A percentile compares a stretch with the other conserved stretches of the same genome.
phyloP scores from a whole-genome alignment of 169 alveolate genomes.

The Blepharisma undulans region DNA sequence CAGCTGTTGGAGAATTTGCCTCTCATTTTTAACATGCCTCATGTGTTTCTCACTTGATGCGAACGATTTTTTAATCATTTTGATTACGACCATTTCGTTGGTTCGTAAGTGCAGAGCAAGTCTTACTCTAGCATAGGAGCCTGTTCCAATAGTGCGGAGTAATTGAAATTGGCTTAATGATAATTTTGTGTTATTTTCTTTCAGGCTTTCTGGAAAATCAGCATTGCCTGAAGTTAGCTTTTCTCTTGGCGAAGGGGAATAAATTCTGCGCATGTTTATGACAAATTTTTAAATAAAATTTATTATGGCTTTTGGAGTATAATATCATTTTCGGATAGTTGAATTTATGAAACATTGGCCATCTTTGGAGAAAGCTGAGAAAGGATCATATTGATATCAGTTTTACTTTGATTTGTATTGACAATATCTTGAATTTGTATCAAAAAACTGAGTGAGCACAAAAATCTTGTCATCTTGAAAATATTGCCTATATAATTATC shows the following conservation, averaged over 20 bases:
- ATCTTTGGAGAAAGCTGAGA: neutral
- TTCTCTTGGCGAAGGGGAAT: neutral
- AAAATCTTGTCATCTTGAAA: too few relatives aligned
- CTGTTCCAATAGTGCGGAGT: neutral
- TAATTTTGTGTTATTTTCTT: conserved; percentile 17
- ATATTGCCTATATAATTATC: too few relatives aligned
- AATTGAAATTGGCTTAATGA: neutral
- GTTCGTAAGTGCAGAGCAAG: conserved; percentile 65
- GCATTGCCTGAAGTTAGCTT: neutral
- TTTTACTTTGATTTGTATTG: neutral
- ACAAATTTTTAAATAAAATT: too few relatives aligned
- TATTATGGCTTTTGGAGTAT: neutral
- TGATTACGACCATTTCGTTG: conserved; percentile 69
- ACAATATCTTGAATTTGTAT: too few relatives aligned
- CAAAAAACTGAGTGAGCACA: too few relatives aligned
- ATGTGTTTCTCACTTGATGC: conserved; percentile 57
- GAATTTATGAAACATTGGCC: neutral
- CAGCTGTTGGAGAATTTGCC: conserved; percentile 42
- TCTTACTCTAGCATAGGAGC: conserved; percentile 47
- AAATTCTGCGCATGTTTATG: neutral
- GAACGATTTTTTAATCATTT: conserved; percentile 75
- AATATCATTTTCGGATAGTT: neutral
- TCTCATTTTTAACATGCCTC: conserved; percentile 59
- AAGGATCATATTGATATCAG: neutral
- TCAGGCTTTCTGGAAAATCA: neutral